Conservation (phyloP, 306 rosid genomes). For the Lathyrus aphaca region DNA sequence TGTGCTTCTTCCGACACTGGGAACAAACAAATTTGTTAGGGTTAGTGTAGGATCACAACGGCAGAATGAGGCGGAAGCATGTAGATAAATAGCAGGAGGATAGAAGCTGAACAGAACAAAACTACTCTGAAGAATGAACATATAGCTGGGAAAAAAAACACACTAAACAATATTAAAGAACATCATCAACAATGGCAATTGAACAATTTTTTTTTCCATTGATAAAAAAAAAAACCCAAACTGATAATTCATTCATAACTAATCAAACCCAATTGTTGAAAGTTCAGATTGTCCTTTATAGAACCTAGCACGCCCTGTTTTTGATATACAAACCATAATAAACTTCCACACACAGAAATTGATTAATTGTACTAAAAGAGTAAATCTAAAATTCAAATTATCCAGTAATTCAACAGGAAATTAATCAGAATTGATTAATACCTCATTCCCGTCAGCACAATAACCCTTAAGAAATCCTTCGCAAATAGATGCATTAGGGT, state of each 20-base stretch:
- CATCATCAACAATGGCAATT: slow-evolving; percentile 18
- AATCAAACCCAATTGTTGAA: neutral
- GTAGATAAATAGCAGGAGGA: slow-evolving; percentile 4
- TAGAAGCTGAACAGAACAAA: slow-evolving; percentile 1
- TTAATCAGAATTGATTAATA: slow-evolving; percentile 40
- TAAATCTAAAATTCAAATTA: slow-evolving; percentile 15
- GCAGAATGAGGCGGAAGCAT: neutral
- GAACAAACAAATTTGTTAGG: slow-evolving; percentile 40
- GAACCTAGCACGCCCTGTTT: neutral
- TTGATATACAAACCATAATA: neutral
- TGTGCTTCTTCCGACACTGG: slow-evolving; percentile 96
- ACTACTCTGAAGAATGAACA: slow-evolving; percentile 5
- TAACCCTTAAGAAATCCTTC: slow-evolving; percentile 94
- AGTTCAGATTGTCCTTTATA: slow-evolving; percentile 1
- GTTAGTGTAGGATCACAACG: slow-evolving; percentile 38
- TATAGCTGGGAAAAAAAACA: neutral
- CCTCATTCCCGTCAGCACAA: slow-evolving; percentile 94
- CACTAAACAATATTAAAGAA: neutral
- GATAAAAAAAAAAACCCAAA: neutral
- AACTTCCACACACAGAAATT: slow-evolving; percentile 5
- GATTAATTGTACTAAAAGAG: slow-evolving; percentile 14
- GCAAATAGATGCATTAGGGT: slow-evolving; percentile 79
- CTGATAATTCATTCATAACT: slow-evolving; percentile 14
- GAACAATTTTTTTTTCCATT: neutral
- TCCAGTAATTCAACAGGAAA: slow-evolving; percentile 13